A percentile compares a stretch with the other conserved stretches of the same genome.
Conservation (phyloP, 352 stramenopile genomes). For the Globisporangium alternatum region DNA sequence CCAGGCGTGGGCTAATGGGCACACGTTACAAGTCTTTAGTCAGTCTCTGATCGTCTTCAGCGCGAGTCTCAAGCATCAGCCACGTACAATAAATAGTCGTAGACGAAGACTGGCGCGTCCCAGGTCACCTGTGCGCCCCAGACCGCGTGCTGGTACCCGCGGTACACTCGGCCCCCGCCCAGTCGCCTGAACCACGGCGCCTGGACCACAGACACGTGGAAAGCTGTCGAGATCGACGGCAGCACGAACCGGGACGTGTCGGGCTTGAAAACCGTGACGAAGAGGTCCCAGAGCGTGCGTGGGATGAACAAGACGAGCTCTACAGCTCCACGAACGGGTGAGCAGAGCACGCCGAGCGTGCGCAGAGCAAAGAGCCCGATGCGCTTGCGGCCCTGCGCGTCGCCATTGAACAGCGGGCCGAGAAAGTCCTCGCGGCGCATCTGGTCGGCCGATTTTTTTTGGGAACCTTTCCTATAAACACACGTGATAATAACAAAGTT, state of each 20-base stretch:
- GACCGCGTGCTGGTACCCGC: conserved; percentile 34
- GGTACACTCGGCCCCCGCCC: conserved; percentile 47
- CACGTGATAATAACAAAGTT: background rate
- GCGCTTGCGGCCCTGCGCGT: conserved; percentile 44
- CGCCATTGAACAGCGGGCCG: conserved; percentile 61
- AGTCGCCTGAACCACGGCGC: conserved; percentile 58
- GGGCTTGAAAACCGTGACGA: conserved; percentile 42
- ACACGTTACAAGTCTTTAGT: background rate
- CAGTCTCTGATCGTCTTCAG: background rate
- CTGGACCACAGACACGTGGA: conserved; percentile 18
- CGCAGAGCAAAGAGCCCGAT: conserved; percentile 54
- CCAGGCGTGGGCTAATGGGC: conserved; percentile 45
- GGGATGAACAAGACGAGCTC: conserved; percentile 55
- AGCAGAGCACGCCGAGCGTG: conserved; percentile 49
- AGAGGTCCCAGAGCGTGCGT: conserved; percentile 37
- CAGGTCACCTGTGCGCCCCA: conserved; percentile 61
- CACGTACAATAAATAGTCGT: conserved; percentile 75
- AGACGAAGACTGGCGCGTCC: conserved; percentile 65
- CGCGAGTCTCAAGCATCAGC: background rate
- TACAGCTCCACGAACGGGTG: conserved; percentile 44
- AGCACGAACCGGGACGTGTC: conserved; percentile 19
- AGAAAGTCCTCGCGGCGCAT: conserved; percentile 63
- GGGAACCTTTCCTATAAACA: conserved; percentile 26
- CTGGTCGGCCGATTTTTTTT: conserved; percentile 39
- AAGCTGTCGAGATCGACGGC: conserved; percentile 22